Evolutionary conservation across 306 rosid species (phyloP).

Genomic region (Dryas octopetala): DNA sequence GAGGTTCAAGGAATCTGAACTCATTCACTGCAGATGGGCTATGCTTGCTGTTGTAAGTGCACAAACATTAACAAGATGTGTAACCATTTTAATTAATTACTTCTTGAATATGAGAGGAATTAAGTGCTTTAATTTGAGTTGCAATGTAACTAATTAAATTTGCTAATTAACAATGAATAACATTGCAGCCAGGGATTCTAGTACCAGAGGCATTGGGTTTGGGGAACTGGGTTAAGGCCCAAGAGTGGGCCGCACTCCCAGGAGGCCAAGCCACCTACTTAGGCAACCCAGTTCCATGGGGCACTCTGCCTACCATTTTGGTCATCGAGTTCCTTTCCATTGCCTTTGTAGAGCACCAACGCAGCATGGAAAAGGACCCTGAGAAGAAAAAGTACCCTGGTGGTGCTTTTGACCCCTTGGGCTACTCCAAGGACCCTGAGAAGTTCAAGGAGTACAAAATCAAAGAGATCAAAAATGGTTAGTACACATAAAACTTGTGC

Average conservation of each 20-base stretch:
- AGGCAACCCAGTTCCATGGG: conserved; percentile 99
- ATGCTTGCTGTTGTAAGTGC: conserved; percentile 97
- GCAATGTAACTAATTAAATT: not conserved
- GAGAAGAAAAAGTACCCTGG: conserved; percentile 99
- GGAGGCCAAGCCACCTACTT: conserved; percentile 97
- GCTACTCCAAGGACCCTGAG: conserved; percentile 95
- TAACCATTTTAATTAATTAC: not conserved
- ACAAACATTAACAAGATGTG: not conserved
- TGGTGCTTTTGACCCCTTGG: conserved; percentile 96
- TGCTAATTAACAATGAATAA: not conserved
- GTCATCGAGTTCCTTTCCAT: conserved; percentile 85
- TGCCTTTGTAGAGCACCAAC: conserved; percentile 94
- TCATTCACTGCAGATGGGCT: conserved; percentile 99
- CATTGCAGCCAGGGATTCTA: conserved; percentile 85
- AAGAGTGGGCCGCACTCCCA: conserved; percentile 92
- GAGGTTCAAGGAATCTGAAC: conserved; percentile 97
- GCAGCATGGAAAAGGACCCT: conserved; percentile 95
- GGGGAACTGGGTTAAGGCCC: conserved; percentile 98
- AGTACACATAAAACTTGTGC: not conserved
- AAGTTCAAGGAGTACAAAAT: conserved; percentile 83
- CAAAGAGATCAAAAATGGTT: conserved; percentile 92
- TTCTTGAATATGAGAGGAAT: not conserved
- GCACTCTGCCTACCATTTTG: conserved; percentile 87
- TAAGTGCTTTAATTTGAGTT: no score
- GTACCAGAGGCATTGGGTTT: conserved; percentile 96